Percentiles rank a stretch among this genome's conserved stretches.
Evolutionary conservation across 371 early-diverging fungal species (phyloP).

Genomic region (Apophysomyces ossiformis): DNA sequence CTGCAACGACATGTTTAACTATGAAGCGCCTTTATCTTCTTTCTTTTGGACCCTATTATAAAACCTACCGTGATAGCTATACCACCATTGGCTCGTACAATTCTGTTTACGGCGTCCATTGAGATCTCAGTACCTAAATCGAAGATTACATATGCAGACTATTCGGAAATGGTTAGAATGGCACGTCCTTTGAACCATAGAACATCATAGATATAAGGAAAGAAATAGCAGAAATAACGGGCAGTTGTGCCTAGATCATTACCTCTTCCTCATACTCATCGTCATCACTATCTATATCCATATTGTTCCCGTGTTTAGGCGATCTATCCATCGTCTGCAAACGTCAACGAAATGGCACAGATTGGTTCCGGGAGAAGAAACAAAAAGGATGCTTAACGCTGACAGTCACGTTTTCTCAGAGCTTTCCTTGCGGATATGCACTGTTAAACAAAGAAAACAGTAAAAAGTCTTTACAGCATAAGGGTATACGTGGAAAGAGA

Average conservation of each 20-base stretch:
- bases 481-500: background rate
- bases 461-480: too few relatives aligned
- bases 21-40: too few relatives aligned
- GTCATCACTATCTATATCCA: background rate
- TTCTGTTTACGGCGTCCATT: background rate
- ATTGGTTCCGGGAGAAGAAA: too few relatives aligned
- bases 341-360: too few relatives aligned
- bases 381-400: too few relatives aligned
- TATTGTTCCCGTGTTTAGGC: background rate
- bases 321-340: background rate
- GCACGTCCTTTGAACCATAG: background rate
- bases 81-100: slow-evolving; percentile 7
- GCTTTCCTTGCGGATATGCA: too few relatives aligned
- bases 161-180: background rate
- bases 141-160: background rate
- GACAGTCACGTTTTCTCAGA: too few relatives aligned
- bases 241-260: background rate
- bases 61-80: background rate
- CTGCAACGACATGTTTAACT: slow-evolving; percentile 4
- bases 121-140: slow-evolving; percentile 6
- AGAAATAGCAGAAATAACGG: too few relatives aligned
- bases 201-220: too few relatives aligned
- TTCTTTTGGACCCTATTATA: background rate
- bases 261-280: slow-evolving; percentile 10
- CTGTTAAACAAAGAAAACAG: too few relatives aligned